Percentiles rank a stretch among this genome's conserved stretches.
Evolutionary conservation across 495 filamentous ascomycete species (phyloP).

Genomic region (Thozetella sp.): DNA sequence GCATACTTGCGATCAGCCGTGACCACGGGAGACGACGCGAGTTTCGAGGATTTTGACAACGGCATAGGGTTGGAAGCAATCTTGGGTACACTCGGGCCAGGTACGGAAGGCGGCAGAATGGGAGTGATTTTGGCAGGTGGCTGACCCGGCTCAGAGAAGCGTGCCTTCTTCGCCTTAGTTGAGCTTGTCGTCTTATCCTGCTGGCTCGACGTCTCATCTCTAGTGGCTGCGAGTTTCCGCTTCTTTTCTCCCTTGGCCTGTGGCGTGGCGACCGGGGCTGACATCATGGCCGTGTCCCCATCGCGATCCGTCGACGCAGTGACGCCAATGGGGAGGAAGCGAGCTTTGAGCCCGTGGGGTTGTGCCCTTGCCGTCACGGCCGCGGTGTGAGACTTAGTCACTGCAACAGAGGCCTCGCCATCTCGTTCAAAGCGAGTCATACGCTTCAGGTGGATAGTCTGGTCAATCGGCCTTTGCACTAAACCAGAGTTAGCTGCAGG

Average conservation of each 20-base stretch:
- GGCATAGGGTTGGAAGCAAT: not conserved
- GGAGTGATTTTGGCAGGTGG: constrained; percentile 15
- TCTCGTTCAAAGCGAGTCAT: constrained; percentile 38
- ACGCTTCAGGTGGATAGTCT: constrained; percentile 41
- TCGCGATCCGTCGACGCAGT: constrained; percentile 23
- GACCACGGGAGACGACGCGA: not conserved
- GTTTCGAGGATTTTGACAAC: not conserved
- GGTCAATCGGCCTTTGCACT: constrained; percentile 40
- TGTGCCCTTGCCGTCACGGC: constrained; percentile 38
- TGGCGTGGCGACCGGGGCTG: constrained; percentile 16
- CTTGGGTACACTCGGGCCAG: not conserved
- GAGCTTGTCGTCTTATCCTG: constrained; percentile 12
- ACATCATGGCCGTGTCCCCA: constrained; percentile 31
- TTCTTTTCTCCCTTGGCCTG: constrained; percentile 35
- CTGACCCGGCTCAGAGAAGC: constrained; percentile 4
- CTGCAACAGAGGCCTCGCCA: constrained; percentile 17
- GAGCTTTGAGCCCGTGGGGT: constrained; percentile 42
- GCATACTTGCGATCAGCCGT: no score
- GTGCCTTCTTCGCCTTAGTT: constrained; percentile 28
- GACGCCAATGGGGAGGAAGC: constrained; percentile 44
- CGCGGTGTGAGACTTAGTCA: constrained; percentile 18
- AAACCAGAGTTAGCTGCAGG: constrained; percentile 7
- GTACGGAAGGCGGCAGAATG: constrained; percentile 23
- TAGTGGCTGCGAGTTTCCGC: constrained; percentile 39
- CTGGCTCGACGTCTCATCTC: constrained; percentile 32